phyloP scores from a whole-genome alignment of 2,329 filamentous ascomycete genomes.

The Pestalotiopsis sp. region DNA sequence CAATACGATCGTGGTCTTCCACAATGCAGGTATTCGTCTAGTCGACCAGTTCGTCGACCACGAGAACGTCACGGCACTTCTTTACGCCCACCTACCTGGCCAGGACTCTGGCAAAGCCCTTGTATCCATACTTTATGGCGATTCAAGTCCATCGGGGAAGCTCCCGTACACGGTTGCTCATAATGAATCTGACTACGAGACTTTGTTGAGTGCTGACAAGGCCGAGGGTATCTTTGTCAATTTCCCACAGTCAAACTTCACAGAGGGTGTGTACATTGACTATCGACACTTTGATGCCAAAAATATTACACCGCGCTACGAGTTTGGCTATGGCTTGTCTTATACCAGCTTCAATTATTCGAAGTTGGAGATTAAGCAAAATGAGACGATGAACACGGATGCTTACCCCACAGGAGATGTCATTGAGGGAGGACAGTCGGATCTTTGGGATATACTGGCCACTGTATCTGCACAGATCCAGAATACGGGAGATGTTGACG shows the following conservation, averaged over 20 bases:
- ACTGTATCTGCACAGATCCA: conserved; percentile 39
- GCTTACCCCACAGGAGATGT: conserved; percentile 42
- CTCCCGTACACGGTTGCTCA: conserved; percentile 65
- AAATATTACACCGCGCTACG: conserved; percentile 52
- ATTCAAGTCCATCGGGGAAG: conserved; percentile 57
- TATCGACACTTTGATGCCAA: conserved; percentile 56
- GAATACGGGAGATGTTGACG: conserved; percentile 45
- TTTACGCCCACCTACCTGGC: conserved; percentile 67
- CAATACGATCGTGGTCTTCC: conserved; percentile 66
- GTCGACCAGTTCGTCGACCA: conserved; percentile 66
- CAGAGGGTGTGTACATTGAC: conserved; percentile 54
- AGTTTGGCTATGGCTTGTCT: conserved; percentile 59
- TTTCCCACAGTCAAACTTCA: conserved; percentile 54
- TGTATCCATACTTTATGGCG: conserved; percentile 60
- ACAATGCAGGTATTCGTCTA: conserved; percentile 64
- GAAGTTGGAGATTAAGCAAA: conserved; percentile 39
- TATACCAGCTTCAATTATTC: conserved; percentile 58
- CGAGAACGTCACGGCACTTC: conserved; percentile 64
- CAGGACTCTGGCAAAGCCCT: conserved; percentile 63
- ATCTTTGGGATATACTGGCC: conserved; percentile 50
- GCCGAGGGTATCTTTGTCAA: conserved; percentile 54
- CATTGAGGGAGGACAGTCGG: conserved; percentile 44
- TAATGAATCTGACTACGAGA: conserved; percentile 58
- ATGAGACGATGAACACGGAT: conserved; percentile 27
- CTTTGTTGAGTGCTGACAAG: conserved; percentile 39